These are phyloP conservation scores for Rhizoclosmatium sp. DNA, from an alignment of 192 early-diverging fungal genomes.

Conservation along the genomic window DNA sequence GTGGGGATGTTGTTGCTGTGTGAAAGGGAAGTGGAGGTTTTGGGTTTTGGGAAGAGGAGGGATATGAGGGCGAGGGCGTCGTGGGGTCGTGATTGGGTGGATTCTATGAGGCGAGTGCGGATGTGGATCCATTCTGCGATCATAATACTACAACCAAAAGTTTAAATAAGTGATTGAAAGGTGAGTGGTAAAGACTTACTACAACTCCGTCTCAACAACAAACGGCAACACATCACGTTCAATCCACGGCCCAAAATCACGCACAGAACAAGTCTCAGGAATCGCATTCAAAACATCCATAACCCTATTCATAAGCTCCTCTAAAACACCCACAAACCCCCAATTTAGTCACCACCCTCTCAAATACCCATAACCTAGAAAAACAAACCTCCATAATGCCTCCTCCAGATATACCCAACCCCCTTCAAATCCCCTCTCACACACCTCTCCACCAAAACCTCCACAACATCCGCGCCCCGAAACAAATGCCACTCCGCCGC, in stretches of 20 bases:
- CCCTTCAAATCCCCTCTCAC: constrained; percentile 53
- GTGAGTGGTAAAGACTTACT: background rate
- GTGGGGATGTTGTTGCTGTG: background rate
- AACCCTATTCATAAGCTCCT: constrained; percentile 45
- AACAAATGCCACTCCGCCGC: constrained; percentile 58
- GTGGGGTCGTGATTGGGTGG: constrained; percentile 43
- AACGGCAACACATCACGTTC: constrained; percentile 59
- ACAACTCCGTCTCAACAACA: constrained; percentile 32
- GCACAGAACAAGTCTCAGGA: constrained; percentile 45
- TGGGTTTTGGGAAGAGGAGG: constrained; percentile 46
- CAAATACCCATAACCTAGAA: background rate
- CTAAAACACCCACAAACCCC: too few species aligned
- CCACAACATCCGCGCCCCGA: constrained; percentile 52
- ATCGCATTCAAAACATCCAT: constrained; percentile 56
- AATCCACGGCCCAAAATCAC: constrained; percentile 58
- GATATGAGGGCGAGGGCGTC: constrained; percentile 56
- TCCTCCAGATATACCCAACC: constrained; percentile 59
- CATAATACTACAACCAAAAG: constrained; percentile 29
- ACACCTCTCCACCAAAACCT: constrained; percentile 46
- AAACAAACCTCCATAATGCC: constrained; percentile 53
- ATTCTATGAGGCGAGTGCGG: constrained; percentile 59
- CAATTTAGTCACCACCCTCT: too few species aligned
- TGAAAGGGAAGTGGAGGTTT: background rate
- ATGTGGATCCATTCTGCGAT: constrained; percentile 63
- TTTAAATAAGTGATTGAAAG: background rate